These are phyloP conservation scores for Hansenula sp. DNA, from an alignment of 1,139 yeast genomes.

Conservation along the genomic window DNA sequence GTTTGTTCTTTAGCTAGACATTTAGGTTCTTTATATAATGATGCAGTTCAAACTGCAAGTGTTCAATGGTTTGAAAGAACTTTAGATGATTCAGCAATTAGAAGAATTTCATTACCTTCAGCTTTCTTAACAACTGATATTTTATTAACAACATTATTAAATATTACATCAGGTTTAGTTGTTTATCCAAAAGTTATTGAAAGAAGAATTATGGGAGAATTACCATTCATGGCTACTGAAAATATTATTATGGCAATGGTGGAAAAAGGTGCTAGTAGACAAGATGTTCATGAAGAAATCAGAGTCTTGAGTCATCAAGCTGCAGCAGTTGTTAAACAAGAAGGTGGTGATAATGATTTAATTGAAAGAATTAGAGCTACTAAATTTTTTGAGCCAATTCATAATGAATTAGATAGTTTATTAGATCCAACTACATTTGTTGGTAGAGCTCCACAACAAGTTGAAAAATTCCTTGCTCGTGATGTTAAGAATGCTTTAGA, in stretches of 20 bases:
- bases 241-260: conserved; percentile 99
- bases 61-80: conserved; percentile 99
- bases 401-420: conserved; percentile 73
- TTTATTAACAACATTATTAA: conserved; percentile 80
- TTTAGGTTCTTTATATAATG: conserved; percentile 84
- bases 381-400: conserved; percentile 84
- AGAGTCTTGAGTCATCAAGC: conserved; percentile 97
- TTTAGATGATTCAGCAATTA: conserved; percentile 94
- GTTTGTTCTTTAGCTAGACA: conserved; percentile 97
- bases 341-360: conserved; percentile 97
- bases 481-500: conserved; percentile 82
- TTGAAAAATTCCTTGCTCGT: conserved; percentile 82
- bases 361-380: conserved; percentile 83
- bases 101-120: conserved; percentile 95
- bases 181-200: conserved; percentile 98
- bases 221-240: conserved; percentile 99
- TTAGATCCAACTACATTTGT: conserved; percentile 92
- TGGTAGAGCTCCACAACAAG: conserved; percentile 98
- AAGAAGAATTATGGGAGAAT: conserved; percentile 89
- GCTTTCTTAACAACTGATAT: conserved; percentile 97
- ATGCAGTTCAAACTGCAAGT: conserved; percentile 93
- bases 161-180: conserved; percentile 91
- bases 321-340: conserved; percentile 93
- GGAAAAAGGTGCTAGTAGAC: conserved; percentile 95
- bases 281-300: conserved; percentile 96